Evolutionary conservation across 2,329 filamentous ascomycete genomes (phyloP).

Genomic region (Helotiales sp.): DNA sequence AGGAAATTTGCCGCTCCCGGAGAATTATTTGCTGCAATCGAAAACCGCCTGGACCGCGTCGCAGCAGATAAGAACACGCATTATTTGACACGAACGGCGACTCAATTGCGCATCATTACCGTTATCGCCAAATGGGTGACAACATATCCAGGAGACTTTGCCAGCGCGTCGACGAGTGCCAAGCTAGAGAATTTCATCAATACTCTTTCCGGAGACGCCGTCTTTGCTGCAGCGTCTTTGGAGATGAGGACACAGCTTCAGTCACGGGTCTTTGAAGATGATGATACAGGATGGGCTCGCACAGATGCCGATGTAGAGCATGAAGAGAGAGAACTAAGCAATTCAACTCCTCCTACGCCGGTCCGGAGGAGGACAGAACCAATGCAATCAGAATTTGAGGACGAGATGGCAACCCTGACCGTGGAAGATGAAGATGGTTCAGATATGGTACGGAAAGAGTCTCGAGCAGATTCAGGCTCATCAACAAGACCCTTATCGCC

Average conservation of each 20-base stretch:
- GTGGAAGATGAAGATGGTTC: slow-evolving; percentile 24
- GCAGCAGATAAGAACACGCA: slow-evolving; percentile 65
- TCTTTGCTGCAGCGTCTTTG: slow-evolving; percentile 81
- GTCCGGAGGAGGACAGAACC: slow-evolving; percentile 17
- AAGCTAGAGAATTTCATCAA: slow-evolving; percentile 74
- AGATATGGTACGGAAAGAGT: slow-evolving; percentile 28
- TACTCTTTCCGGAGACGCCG: slow-evolving; percentile 72
- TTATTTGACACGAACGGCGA: slow-evolving; percentile 74
- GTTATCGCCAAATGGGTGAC: slow-evolving; percentile 88
- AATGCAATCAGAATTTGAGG: slow-evolving; percentile 19
- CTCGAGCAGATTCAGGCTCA: slow-evolving; percentile 23
- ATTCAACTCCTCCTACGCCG: slow-evolving; percentile 26
- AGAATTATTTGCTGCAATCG: slow-evolving; percentile 74
- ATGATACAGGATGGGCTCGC: slow-evolving; percentile 91
- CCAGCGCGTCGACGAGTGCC: slow-evolving; percentile 70
- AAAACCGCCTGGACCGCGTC: slow-evolving; percentile 71
- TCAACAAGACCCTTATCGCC: slow-evolving; percentile 27
- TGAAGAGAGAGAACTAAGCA: slow-evolving; percentile 22
- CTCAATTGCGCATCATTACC: slow-evolving; percentile 80
- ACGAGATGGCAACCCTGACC: slow-evolving; percentile 19
- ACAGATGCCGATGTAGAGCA: slow-evolving; percentile 60
- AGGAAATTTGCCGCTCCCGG: slow-evolving; percentile 87
- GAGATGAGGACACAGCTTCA: slow-evolving; percentile 83
- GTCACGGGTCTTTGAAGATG: slow-evolving; percentile 73
- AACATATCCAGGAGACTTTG: slow-evolving; percentile 90